Evolutionary conservation across 257 asterid genomes (phyloP), one percentile per base, ranked within the genome.

Genomic region (Buddleja alternifolia): DNA sequence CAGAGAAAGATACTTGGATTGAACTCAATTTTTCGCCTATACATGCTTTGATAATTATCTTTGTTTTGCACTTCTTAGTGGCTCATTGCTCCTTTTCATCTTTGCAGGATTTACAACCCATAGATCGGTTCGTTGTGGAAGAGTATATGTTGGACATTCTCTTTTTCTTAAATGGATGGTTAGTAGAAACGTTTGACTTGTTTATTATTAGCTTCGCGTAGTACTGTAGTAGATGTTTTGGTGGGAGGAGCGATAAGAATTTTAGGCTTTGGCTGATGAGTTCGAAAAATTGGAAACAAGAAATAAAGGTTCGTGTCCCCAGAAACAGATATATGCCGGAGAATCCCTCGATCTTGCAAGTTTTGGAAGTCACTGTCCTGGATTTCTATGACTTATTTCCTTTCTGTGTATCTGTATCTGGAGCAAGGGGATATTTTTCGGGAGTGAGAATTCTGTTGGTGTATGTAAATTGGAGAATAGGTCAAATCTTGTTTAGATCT

Each of bases 61-160:
- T 66, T 17, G 15, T 60, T 63, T 29, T 39, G 34, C 69, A 17
- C 72, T 61, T 67, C 60, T 66, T 47, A 39, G 62, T 67, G 67
- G 75, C 76, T 64, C 53, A 25, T 76, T 63, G 52, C 6, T 72
- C 56, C 32, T 68, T 32, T 56, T 63, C 63, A 65, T 51, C 39
- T 60, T 75, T 50, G 82, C 93, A 94, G 99, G 96, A 89, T 76
- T 70, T 90, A 80, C 96, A 84, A 72, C 93, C 95, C 52, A 82
- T 94, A 44, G 99, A 94, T 78, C 96, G 96, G 58, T 89, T 87
- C 44, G 90, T 94, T 37, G 97, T 87, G 77, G 99, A 94, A 82
- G 99, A 94, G 78, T 94, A 91, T 82, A 66, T 94, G 77, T 71
- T 94, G 89, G 99, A 94, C 55, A 96, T 91, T 78, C 96, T 94